Conservation (phyloP, 1,139 yeast species). For the Sugiyamaella novakii region DNA sequence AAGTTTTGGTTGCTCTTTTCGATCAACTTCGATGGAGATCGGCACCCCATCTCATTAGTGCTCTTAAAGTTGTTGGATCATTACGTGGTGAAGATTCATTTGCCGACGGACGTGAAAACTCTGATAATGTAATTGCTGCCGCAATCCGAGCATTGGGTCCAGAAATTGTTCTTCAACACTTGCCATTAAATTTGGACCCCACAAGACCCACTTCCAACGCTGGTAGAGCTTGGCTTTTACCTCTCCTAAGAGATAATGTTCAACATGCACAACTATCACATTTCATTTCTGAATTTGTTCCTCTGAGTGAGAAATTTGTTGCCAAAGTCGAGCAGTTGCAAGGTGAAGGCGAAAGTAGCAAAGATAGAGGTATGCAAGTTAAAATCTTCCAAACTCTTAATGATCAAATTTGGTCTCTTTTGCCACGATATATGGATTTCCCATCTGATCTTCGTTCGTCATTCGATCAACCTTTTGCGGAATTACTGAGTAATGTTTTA, state of each 20-base stretch:
- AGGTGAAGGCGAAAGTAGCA: slow-evolving; percentile 46
- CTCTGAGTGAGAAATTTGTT: slow-evolving; percentile 63
- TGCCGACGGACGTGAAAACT: slow-evolving; percentile 72
- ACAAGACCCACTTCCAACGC: slow-evolving; percentile 46
- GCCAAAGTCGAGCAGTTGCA: slow-evolving; percentile 50
- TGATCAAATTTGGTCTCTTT: slow-evolving; percentile 89
- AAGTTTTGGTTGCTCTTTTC: slow-evolving; percentile 65
- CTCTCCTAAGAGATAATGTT: slow-evolving; percentile 86
- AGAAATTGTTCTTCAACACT: slow-evolving; percentile 66
- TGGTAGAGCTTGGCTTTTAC: slow-evolving; percentile 94
- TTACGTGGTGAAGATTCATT: slow-evolving; percentile 80
- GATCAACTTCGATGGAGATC: slow-evolving; percentile 65
- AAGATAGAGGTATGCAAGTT: slow-evolving; percentile 51
- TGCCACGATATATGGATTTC: slow-evolving; percentile 87
- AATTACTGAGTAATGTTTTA: slow-evolving; percentile 68
- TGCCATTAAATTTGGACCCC: slow-evolving; percentile 76
- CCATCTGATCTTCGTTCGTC: slow-evolving; percentile 69
- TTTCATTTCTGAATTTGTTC: slow-evolving; percentile 65
- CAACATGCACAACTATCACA: slow-evolving; percentile 67
- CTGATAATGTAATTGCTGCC: slow-evolving; percentile 78
- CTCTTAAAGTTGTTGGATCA: slow-evolving; percentile 74
- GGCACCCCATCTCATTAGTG: slow-evolving; percentile 69
- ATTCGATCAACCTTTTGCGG: slow-evolving; percentile 77
- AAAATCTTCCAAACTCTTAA: slow-evolving; percentile 80
- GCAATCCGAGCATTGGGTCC: slow-evolving; percentile 86